These are phyloP conservation scores for Colletotrichum eleusines DNA, from an alignment of 2,329 filamentous ascomycete species.

Conservation along the genomic window DNA sequence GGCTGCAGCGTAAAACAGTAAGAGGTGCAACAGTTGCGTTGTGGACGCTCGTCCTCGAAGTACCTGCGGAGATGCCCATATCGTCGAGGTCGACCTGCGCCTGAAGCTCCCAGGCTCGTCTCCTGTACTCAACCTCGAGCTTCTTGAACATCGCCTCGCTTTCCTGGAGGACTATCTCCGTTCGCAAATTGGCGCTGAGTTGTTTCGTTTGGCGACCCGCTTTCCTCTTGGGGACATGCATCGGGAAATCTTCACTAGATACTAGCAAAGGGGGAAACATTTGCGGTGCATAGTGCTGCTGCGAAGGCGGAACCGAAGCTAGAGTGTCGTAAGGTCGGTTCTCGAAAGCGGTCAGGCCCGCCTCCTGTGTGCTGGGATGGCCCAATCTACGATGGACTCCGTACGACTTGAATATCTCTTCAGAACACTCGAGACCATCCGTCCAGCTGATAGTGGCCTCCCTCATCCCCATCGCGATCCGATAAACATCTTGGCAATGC, in stretches of 20 bases:
- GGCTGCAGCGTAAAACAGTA: too few relatives aligned
- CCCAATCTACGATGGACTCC: background rate
- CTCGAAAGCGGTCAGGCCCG: background rate
- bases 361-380: background rate
- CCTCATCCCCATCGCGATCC: background rate
- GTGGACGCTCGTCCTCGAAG: background rate
- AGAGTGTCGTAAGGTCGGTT: background rate
- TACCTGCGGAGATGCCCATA: background rate
- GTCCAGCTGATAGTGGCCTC: slow-evolving; percentile 10
- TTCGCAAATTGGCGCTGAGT: background rate
- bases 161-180: background rate
- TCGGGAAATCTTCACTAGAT: background rate
- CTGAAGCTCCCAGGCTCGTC: background rate
- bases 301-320: background rate
- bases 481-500: background rate
- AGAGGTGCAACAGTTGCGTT: background rate
- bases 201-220: background rate
- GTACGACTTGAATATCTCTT: slow-evolving; percentile 4
- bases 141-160: background rate
- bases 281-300: background rate
- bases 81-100: background rate
- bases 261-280: background rate
- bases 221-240: background rate
- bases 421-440: background rate
- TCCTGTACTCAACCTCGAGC: background rate